Evolutionary conservation across 164 flowering plant genomes (phyloP).

Genomic region (Vitis amurensis): DNA sequence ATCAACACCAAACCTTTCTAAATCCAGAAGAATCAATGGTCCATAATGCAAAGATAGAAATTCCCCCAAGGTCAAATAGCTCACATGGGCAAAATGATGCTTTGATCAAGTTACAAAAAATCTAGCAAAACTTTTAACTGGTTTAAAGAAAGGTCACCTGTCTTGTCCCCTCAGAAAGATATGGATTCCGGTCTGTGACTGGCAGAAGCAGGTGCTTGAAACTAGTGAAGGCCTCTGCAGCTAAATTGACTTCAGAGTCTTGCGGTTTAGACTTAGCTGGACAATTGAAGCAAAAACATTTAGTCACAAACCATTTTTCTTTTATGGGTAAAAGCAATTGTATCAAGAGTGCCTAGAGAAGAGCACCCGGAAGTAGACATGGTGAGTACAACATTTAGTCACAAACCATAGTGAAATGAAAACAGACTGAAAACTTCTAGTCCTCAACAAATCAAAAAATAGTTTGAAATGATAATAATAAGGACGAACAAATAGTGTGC

Average conservation of each 20-base stretch:
- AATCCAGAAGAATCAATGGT: no score
- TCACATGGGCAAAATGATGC: no score
- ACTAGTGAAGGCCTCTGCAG: slow-evolving; percentile 55
- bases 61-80: neutral
- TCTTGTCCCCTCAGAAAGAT: slow-evolving; percentile 92
- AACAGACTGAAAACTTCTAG: no score
- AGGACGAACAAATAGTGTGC: no score
- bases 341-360: no score
- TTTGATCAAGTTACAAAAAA: no score
- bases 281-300: neutral
- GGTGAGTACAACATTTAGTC: no score
- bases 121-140: neutral
- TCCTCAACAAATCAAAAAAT: no score
- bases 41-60: neutral
- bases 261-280: slow-evolving; percentile 56
- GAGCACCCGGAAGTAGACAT: no score
- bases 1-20: no score
- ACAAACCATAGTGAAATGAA: no score
- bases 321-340: neutral
- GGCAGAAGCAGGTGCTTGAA: slow-evolving; percentile 91
- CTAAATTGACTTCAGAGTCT: slow-evolving; percentile 51
- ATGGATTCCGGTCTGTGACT: slow-evolving; percentile 76
- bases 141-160: slow-evolving; percentile 48
- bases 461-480: no score
- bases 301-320: neutral